Conservation (phyloP, 2,329 filamentous ascomycete species). For the Ophiostoma angusticollis region DNA sequence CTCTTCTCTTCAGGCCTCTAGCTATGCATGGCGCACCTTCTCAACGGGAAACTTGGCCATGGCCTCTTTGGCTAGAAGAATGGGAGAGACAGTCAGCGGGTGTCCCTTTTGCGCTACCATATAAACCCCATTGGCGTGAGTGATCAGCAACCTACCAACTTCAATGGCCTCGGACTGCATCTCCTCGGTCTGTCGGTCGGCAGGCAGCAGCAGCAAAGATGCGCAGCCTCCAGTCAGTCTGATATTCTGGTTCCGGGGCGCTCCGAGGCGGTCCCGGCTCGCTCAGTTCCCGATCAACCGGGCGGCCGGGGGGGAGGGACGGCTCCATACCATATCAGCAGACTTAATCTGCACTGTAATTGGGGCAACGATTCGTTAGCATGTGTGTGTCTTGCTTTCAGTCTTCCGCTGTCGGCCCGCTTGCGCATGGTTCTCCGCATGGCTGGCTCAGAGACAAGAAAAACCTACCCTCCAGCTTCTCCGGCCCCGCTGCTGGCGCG, state of each 20-base stretch:
- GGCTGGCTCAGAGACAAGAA: conserved; percentile 7
- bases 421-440: too few relatives aligned
- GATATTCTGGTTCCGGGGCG: too few relatives aligned
- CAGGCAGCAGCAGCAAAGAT: too few relatives aligned
- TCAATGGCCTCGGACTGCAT: conserved; percentile 95
- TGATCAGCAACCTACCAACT: conserved; percentile 81
- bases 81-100: background rate
- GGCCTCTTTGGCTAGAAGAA: conserved; percentile 42
- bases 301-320: too few relatives aligned
- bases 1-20: background rate
- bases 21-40: conserved; percentile 29
- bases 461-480: conserved; percentile 61
- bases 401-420: background rate
- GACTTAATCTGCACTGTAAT: conserved; percentile 88
- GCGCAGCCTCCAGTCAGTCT: background rate
- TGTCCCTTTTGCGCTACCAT: conserved; percentile 28
- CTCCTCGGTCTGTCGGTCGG: conserved; percentile 65
- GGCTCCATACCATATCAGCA: conserved; percentile 87
- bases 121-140: conserved; percentile 95
- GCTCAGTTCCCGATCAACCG: too few relatives aligned
- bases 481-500: conserved; percentile 43
- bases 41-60: conserved; percentile 52
- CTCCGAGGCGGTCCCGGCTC: too few relatives aligned
- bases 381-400: background rate
- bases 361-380: conserved; percentile 6